These are phyloP conservation scores for Pseudohyphozyma bogoriensis DNA, from an alignment of 768 basidiomycete genomes.

Conservation along the genomic window DNA sequence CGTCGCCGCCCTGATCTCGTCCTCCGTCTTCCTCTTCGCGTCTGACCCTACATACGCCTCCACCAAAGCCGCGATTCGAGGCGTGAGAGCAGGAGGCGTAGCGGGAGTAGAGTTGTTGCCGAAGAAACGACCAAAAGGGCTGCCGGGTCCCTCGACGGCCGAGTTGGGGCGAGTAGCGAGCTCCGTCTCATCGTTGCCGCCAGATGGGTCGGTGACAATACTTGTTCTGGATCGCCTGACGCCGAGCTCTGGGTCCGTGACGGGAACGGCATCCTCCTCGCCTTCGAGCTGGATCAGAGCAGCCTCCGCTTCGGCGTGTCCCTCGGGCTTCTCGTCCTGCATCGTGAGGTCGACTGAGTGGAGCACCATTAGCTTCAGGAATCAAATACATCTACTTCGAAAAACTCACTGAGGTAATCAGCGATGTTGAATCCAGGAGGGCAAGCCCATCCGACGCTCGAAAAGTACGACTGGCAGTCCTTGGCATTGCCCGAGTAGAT, in stretches of 20 bases:
- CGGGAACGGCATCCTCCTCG: constrained; percentile 1
- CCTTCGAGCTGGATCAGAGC: constrained; percentile 16
- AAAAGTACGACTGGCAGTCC: constrained; percentile 71
- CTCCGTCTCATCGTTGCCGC: constrained; percentile 21
- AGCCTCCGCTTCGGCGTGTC: constrained; percentile 1
- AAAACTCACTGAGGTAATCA: constrained; percentile 74
- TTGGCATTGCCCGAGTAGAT: constrained; percentile 72
- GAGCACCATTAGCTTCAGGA: neutral
- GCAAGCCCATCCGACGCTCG: constrained; percentile 66
- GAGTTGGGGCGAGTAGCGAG: constrained; percentile 13
- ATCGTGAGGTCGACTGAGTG: constrained; percentile 60
- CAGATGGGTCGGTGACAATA: neutral
- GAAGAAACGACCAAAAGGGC: neutral
- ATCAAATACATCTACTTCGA: no score
- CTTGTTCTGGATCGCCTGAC: neutral
- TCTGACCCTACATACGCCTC: constrained; percentile 58
- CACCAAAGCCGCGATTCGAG: constrained; percentile 62
- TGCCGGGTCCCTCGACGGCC: neutral
- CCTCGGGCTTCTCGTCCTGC: constrained; percentile 40
- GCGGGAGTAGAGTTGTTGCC: neutral
- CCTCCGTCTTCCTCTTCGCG: constrained; percentile 41
- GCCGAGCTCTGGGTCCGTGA: constrained; percentile 21
- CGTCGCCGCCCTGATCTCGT: constrained; percentile 36
- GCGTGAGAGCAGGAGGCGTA: constrained; percentile 39
- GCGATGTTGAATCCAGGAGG: constrained; percentile 94